Evolutionary conservation across 306 rosid species (phyloP), one percentile per base, ranked within the genome.

Genomic region (Quercus dentata): DNA sequence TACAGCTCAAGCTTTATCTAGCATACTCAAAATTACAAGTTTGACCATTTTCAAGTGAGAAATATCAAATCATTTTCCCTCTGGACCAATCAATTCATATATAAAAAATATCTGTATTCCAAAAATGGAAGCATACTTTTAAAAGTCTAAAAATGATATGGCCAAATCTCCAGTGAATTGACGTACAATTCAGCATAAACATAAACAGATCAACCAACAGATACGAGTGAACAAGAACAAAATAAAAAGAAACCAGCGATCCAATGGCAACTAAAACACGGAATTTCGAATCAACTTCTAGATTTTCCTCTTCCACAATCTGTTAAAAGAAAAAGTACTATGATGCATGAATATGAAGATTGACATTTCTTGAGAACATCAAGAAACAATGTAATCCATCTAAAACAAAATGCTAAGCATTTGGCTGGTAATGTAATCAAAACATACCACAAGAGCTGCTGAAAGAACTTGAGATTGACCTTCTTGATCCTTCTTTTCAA

Each of bases 391-490:
- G 19, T 12, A 63, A 13, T 28, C 46, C 64, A 44, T 63, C 69
- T 77, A n/a, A 7, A n/a, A 31, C 52, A 10, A 12, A 10, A 46
- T 15, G 15, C 14, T 38, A 38, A 38, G 10, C 2, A 38, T 38
- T 38, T 38, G 44, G 51, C 67, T 54, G 71, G 69, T 49, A 72
- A 76, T 33, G 78, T 76, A 27, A 74, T 31, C 38, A 69, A 74
- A 55, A 65, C 78, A 75, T 88, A 95, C 99, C 97, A 89, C 91
- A 63, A 95, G 91, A 62, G 99, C 97, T 72, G 99, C 95, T 6
- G 97, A 92, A 77, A 95, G 91, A 82, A 91, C 98, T 83, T 95
- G 99, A 71, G 94, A 86, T 83, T 91, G 99, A 83, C 98, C 99
- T 86, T 92, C 98, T 77, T 82, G 79, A 83, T 95, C 98, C 81